Evolutionary conservation across 305 asterid genomes (phyloP).

Genomic region (Fraxinus platypoda): DNA sequence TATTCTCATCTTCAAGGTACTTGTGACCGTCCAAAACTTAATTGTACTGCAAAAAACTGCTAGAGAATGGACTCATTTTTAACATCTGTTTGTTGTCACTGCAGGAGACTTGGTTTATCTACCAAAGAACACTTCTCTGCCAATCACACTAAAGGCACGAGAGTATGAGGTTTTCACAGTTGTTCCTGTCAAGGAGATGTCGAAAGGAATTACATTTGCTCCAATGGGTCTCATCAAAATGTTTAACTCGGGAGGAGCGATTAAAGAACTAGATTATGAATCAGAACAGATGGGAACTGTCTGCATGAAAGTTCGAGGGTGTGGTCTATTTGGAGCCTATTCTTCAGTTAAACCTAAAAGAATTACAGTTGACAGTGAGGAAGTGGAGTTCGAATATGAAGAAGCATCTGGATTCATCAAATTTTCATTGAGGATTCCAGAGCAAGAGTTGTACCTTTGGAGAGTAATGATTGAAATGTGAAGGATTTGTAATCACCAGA

Average conservation of each 20-base stretch:
- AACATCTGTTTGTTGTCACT: not conserved
- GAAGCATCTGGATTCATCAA: conserved; percentile 54
- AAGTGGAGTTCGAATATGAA: conserved; percentile 51
- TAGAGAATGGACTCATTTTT: not conserved
- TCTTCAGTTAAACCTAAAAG: conserved; percentile 55
- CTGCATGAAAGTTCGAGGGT: conserved; percentile 52
- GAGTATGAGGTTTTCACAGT: conserved; percentile 76
- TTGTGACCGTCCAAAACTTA: not conserved
- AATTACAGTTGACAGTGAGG: conserved; percentile 42
- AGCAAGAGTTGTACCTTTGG: conserved; percentile 61
- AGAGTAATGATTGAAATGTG: conserved; percentile 45
- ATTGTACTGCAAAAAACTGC: not conserved
- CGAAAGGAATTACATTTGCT: conserved; percentile 47
- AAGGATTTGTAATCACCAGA: conserved; percentile 3
- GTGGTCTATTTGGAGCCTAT: conserved; percentile 74
- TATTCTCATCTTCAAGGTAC: conserved; percentile 72
- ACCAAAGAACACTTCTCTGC: conserved; percentile 51
- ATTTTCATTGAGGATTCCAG: conserved; percentile 37
- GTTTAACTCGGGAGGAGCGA: conserved; percentile 89
- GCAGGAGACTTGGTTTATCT: conserved; percentile 73
- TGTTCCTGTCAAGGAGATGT: conserved; percentile 51
- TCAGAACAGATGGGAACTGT: conserved; percentile 34
- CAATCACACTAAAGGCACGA: conserved; percentile 61
- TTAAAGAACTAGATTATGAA: conserved; percentile 51
- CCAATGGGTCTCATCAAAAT: conserved; percentile 67